These are phyloP conservation scores for Inonotus obliquus DNA, from an alignment of 1,284 basidiomycete genomes.

Conservation along the genomic window DNA sequence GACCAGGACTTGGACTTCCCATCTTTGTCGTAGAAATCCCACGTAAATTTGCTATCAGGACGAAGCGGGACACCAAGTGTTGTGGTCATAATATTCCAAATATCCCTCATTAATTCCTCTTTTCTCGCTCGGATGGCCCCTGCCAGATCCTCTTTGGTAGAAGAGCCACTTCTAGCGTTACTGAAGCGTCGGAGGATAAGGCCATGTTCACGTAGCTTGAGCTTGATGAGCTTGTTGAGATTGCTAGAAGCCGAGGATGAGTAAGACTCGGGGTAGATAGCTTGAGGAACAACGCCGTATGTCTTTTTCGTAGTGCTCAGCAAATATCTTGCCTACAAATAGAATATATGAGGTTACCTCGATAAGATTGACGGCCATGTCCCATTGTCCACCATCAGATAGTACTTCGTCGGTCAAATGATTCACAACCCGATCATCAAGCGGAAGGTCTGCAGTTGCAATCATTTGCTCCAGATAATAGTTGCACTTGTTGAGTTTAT, in stretches of 20 bases:
- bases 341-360: slow-evolving; percentile 38
- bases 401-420: slow-evolving; percentile 77
- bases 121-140: slow-evolving; percentile 70
- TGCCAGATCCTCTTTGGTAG: slow-evolving; percentile 36
- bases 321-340: background rate
- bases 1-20: slow-evolving; percentile 74
- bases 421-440: slow-evolving; percentile 79
- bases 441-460: slow-evolving; percentile 71
- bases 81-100: slow-evolving; percentile 83
- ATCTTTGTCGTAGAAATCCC: slow-evolving; percentile 84
- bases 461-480: slow-evolving; percentile 89
- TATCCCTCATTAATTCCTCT: slow-evolving; percentile 76
- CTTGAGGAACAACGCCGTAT: slow-evolving; percentile 82
- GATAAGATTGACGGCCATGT: slow-evolving; percentile 89
- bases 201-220: slow-evolving; percentile 87
- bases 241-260: slow-evolving; percentile 74
- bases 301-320: slow-evolving; percentile 34
- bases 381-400: slow-evolving; percentile 92
- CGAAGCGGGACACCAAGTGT: slow-evolving; percentile 81
- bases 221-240: slow-evolving; percentile 78
- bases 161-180: slow-evolving; percentile 42
- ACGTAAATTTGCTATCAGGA: slow-evolving; percentile 67
- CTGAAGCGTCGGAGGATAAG: slow-evolving; percentile 75
- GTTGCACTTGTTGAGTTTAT: slow-evolving; percentile 94
- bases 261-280: slow-evolving; percentile 81